Conservation (phyloP, 2,329 filamentous ascomycete species). For the Talaromyces atroroseus region DNA sequence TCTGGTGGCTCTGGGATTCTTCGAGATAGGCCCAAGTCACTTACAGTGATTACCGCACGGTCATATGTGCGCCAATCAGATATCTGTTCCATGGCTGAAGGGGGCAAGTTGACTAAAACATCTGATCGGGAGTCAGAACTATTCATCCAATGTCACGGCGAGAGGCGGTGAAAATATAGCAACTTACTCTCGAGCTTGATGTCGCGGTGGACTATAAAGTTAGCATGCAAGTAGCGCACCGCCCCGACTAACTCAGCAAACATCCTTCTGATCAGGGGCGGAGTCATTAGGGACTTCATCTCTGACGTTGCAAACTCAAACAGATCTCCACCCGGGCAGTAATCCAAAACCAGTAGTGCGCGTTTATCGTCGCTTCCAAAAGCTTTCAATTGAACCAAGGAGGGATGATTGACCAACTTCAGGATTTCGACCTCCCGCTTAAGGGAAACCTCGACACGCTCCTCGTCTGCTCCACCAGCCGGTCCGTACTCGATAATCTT, state of each 20-base stretch:
- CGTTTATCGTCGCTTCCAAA: conserved; percentile 80
- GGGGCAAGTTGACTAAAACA: conserved; percentile 80
- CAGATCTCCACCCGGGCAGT: conserved; percentile 88
- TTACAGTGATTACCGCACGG: conserved; percentile 78
- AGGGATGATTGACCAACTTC: conserved; percentile 80
- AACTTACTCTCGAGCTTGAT: conserved; percentile 93
- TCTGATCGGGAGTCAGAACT: conserved; percentile 49
- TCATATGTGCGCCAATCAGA: conserved; percentile 70
- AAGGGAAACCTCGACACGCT: conserved; percentile 85
- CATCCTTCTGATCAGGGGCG: conserved; percentile 70
- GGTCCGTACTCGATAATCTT: conserved; percentile 96
- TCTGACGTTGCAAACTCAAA: conserved; percentile 83
- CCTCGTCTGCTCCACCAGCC: conserved; percentile 85
- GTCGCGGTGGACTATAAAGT: conserved; percentile 88
- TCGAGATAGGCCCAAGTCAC: conserved; percentile 84
- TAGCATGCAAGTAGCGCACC: conserved; percentile 75
- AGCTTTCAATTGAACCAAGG: conserved; percentile 82
- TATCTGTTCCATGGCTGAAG: conserved; percentile 59
- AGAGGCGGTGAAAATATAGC: conserved; percentile 5
- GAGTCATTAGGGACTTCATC: conserved; percentile 57
- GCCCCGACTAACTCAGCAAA: conserved; percentile 86
- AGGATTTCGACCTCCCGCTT: conserved; percentile 95
- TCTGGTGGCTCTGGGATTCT: conserved; percentile 67
- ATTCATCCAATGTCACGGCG: background rate
- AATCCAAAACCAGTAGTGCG: conserved; percentile 79